Conservation (phyloP, 1,284 basidiomycete genomes). For the Ustilago hordei region DNA sequence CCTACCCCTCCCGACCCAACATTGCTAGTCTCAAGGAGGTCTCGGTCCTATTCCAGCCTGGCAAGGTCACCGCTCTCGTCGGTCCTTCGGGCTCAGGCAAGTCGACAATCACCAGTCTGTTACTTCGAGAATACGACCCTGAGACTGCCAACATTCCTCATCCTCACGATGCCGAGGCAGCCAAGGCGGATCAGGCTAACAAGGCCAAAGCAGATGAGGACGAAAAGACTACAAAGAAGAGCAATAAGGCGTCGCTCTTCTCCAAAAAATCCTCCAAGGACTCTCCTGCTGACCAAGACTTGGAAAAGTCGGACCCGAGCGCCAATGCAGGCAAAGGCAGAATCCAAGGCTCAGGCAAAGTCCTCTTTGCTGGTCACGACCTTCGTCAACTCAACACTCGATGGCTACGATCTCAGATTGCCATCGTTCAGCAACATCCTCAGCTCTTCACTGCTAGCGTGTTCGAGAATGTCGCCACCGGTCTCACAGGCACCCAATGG, state of each 20-base stretch:
- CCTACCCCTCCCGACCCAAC: conserved; percentile 62
- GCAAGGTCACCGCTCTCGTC: conserved; percentile 69
- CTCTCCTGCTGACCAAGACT: conserved; percentile 14
- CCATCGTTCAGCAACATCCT: conserved; percentile 71
- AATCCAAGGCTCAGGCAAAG: conserved; percentile 53
- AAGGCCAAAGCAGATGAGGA: background rate
- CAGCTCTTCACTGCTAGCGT: conserved; percentile 66
- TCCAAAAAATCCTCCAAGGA: conserved; percentile 14
- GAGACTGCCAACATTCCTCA: conserved; percentile 59
- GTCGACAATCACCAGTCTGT: conserved; percentile 71
- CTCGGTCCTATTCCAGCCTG: conserved; percentile 51
- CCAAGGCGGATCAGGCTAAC: conserved; percentile 13
- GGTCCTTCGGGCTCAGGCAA: conserved; percentile 67
- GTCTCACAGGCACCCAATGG: conserved; percentile 57
- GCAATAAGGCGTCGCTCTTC: conserved; percentile 14
- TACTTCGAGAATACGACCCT: conserved; percentile 71
- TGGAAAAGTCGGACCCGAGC: conserved; percentile 25
- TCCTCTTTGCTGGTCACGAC: conserved; percentile 68
- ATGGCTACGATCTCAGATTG: conserved; percentile 71
- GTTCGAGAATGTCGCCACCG: conserved; percentile 67
- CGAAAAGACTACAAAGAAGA: conserved; percentile 12
- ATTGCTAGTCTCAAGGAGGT: conserved; percentile 58
- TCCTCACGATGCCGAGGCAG: conserved; percentile 29
- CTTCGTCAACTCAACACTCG: conserved; percentile 69
- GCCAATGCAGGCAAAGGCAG: conserved; percentile 26